These are phyloP conservation scores for Lichtheimia corymbifera DNA, from an alignment of 371 early-diverging fungal genomes.

Conservation along the genomic window DNA sequence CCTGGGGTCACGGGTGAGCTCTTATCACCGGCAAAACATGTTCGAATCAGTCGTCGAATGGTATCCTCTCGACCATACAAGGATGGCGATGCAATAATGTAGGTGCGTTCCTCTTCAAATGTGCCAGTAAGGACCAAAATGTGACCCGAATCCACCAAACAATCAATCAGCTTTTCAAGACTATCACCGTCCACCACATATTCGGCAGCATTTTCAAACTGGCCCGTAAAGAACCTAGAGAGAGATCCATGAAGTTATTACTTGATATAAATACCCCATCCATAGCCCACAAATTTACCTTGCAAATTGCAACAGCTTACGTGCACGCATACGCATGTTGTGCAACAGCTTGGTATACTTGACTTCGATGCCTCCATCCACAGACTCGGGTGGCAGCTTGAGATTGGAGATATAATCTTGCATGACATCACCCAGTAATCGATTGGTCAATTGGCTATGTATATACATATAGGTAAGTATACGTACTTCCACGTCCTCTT, in stretches of 20 bases:
- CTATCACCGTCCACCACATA: conserved; percentile 62
- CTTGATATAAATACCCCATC: background rate
- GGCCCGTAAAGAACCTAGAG: conserved; percentile 60
- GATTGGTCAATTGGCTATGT: conserved; percentile 46
- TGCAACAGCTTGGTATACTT: conserved; percentile 66
- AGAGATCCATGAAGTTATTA: background rate
- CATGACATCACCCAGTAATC: conserved; percentile 50
- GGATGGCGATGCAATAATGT: conserved; percentile 60
- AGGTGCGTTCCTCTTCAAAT: conserved; percentile 65
- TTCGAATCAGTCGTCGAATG: conserved; percentile 32
- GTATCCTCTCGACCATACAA: conserved; percentile 38
- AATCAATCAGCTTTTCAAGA: conserved; percentile 52
- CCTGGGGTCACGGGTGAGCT: conserved; percentile 20
- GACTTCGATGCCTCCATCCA: conserved; percentile 52
- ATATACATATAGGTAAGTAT: background rate
- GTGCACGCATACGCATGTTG: conserved; percentile 65
- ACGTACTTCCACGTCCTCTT: too few relatives aligned
- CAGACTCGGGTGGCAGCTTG: conserved; percentile 35
- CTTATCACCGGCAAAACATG: conserved; percentile 41
- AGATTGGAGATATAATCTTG: conserved; percentile 51
- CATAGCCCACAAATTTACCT: conserved; percentile 30
- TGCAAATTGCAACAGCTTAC: conserved; percentile 64
- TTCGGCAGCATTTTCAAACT: conserved; percentile 77
- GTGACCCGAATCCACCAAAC: conserved; percentile 67
- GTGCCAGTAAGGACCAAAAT: conserved; percentile 68